phyloP scores from a whole-genome alignment of 1,284 basidiomycete species.

The Austroboletus novae-zelandiae region DNA sequence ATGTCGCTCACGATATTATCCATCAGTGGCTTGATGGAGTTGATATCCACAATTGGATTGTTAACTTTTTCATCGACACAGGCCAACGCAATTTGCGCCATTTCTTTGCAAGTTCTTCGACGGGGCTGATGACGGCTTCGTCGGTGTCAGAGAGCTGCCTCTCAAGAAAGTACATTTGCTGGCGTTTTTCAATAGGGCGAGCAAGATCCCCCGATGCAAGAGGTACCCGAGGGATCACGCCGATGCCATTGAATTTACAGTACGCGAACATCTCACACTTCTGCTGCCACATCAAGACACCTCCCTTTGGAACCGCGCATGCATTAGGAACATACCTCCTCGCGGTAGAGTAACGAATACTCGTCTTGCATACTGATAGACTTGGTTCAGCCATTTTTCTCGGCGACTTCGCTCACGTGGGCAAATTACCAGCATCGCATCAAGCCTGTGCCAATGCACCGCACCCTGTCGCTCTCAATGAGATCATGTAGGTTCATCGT shows the following conservation, averaged over 20 bases:
- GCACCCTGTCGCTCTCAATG: slow-evolving; percentile 39
- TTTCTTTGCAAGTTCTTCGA: slow-evolving; percentile 41
- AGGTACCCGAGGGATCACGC: slow-evolving; percentile 43
- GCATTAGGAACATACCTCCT: slow-evolving; percentile 28
- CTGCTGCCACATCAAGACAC: slow-evolving; percentile 19
- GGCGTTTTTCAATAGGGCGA: slow-evolving; percentile 29
- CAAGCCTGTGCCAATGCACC: slow-evolving; percentile 46
- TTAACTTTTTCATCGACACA: slow-evolving; percentile 38
- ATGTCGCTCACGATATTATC: slow-evolving; percentile 21
- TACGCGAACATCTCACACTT: slow-evolving; percentile 49
- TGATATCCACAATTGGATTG: slow-evolving; percentile 39
- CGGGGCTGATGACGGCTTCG: slow-evolving; percentile 37
- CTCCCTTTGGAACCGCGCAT: no score
- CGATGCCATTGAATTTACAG: slow-evolving; percentile 46
- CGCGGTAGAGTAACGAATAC: slow-evolving; percentile 42
- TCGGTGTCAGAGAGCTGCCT: slow-evolving; percentile 30
- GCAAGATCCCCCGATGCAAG: slow-evolving; percentile 40
- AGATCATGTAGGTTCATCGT: slow-evolving; percentile 48
- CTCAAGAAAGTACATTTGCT: slow-evolving; percentile 32
- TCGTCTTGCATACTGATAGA: slow-evolving; percentile 43
- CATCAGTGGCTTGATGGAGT: slow-evolving; percentile 22
- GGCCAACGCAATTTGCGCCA: slow-evolving; percentile 42
- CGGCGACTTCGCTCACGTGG: slow-evolving; percentile 39
- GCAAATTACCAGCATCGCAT: slow-evolving; percentile 45
- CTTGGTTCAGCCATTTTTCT: slow-evolving; percentile 35